These are phyloP conservation scores for Martiniozyma abietophila DNA, from an alignment of 805 yeast genomes.

Conservation along the genomic window DNA sequence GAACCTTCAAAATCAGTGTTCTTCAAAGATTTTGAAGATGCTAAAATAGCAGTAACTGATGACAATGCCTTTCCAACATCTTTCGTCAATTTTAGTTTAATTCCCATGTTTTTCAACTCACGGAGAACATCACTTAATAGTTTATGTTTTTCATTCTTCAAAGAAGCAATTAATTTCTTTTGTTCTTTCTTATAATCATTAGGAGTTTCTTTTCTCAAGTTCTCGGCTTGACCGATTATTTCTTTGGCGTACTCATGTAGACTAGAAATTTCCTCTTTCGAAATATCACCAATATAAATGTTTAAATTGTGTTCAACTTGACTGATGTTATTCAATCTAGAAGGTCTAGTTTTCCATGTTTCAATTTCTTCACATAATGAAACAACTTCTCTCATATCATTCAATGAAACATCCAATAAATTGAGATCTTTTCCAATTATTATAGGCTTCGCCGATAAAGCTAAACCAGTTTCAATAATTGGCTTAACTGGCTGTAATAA, in stretches of 20 bases:
- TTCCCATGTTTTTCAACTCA: slow-evolving; percentile 68
- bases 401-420: slow-evolving; percentile 3
- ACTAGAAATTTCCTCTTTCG: slow-evolving; percentile 33
- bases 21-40: slow-evolving; percentile 40
- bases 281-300: slow-evolving; percentile 31
- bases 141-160: slow-evolving; percentile 75
- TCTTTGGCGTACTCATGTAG: slow-evolving; percentile 48
- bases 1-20: slow-evolving; percentile 26
- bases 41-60: slow-evolving; percentile 53
- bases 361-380: slow-evolving; percentile 28
- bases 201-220: slow-evolving; percentile 74
- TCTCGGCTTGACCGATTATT: slow-evolving; percentile 46
- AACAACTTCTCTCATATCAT: slow-evolving; percentile 5
- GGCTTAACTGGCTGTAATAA: slow-evolving; percentile 42
- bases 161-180: slow-evolving; percentile 58
- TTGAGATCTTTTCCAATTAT: background rate
- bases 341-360: slow-evolving; percentile 49
- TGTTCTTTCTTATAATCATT: slow-evolving; percentile 56
- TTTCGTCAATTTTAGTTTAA: slow-evolving; percentile 54
- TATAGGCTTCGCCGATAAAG: slow-evolving; percentile 9
- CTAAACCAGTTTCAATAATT: slow-evolving; percentile 52
- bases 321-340: slow-evolving; percentile 41
- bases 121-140: slow-evolving; percentile 68
- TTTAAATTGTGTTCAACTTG: slow-evolving; percentile 49
- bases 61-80: slow-evolving; percentile 57